These are phyloP conservation scores for Allium cepa DNA, from an alignment of 106 monocot genomes.

Conservation along the genomic window DNA sequence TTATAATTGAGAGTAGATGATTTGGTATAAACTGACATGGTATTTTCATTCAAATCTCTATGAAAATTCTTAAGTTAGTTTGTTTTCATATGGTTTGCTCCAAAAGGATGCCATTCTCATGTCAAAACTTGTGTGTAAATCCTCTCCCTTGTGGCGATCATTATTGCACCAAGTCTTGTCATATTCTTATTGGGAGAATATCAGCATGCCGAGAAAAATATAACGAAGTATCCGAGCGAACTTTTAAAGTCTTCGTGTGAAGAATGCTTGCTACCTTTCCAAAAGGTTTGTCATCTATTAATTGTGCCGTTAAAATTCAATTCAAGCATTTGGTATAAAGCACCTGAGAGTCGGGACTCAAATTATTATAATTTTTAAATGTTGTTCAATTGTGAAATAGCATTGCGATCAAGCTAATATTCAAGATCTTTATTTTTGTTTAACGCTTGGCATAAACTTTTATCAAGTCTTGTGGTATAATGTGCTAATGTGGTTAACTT, in stretches of 20 bases:
- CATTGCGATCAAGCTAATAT: no score
- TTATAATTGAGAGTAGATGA: no score
- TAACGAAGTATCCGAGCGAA: no score
- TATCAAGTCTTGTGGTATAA: constrained; percentile 3
- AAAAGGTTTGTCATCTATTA: constrained; percentile 44
- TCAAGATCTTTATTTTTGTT: no score
- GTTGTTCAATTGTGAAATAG: no score
- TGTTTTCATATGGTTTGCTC: constrained; percentile 78
- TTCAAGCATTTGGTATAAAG: no score
- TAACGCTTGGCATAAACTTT: no score
- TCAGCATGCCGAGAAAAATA: no score
- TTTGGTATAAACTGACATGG: no score
- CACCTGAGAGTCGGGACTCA: no score
- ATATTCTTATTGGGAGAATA: constrained; percentile 34
- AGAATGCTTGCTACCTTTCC: constrained; percentile 74
- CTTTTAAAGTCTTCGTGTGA: constrained; percentile 71
- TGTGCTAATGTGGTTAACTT: neutral
- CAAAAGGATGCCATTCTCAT: constrained; percentile 51
- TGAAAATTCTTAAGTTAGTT: neutral
- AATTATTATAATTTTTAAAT: neutral
- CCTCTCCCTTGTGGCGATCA: constrained; percentile 86
- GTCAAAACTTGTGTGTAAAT: constrained; percentile 80
- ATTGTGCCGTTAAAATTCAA: no score
- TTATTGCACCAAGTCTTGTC: constrained; percentile 90
- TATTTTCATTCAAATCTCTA: no score